These are phyloP conservation scores for Coemansia sp. DNA, from an alignment of 192 early-diverging fungal species.

Conservation along the genomic window DNA sequence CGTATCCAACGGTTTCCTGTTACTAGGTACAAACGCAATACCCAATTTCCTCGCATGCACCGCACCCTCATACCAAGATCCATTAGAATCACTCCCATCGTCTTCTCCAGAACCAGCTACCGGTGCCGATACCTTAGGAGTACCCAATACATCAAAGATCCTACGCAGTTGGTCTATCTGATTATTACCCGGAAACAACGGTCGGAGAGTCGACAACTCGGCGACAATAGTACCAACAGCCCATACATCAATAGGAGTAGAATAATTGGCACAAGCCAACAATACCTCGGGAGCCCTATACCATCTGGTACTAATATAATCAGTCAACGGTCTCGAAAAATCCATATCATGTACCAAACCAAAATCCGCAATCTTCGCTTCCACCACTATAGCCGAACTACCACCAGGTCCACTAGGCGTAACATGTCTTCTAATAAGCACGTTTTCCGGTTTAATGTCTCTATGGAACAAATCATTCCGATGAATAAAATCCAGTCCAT, in stretches of 20 bases:
- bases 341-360: constrained; percentile 90
- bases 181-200: constrained; percentile 90
- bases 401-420: constrained; percentile 38
- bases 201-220: constrained; percentile 83
- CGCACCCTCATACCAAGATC: constrained; percentile 73
- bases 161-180: constrained; percentile 92
- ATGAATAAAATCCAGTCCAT: constrained; percentile 90
- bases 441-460: constrained; percentile 97
- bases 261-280: constrained; percentile 77
- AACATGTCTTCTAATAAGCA: constrained; percentile 63
- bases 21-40: constrained; percentile 62
- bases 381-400: constrained; percentile 42
- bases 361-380: constrained; percentile 94
- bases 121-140: constrained; percentile 57
- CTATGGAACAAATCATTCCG: constrained; percentile 91
- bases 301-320: constrained; percentile 98
- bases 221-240: constrained; percentile 90
- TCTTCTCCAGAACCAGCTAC: constrained; percentile 8
- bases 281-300: constrained; percentile 96
- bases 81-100: constrained; percentile 31
- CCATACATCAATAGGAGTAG: constrained; percentile 95
- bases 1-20: constrained; percentile 55
- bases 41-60: constrained; percentile 68
- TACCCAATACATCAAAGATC: constrained; percentile 81
- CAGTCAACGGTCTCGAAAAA: constrained; percentile 87